Conservation (phyloP, 148 eudicot species). For the Dianthus caryophyllus region DNA sequence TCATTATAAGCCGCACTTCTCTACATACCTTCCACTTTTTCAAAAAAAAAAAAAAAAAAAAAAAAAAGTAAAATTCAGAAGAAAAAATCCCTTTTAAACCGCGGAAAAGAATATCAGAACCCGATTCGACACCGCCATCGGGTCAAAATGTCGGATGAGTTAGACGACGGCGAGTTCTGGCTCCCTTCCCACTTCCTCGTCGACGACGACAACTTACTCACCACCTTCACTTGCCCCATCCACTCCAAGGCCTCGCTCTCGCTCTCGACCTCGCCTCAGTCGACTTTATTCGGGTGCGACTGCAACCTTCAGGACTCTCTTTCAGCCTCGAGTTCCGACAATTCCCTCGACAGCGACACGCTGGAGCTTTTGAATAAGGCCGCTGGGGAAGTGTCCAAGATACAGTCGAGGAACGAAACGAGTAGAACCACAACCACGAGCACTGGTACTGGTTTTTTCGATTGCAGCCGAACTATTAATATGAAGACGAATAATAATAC, state of each 20-base stretch:
- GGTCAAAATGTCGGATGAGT: conserved; percentile 34
- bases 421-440: conserved; percentile 4
- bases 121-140: not conserved
- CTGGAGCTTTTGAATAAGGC: conserved; percentile 46
- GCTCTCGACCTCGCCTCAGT: conserved; percentile 55
- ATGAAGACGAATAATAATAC: conserved; percentile 1
- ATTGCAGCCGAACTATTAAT: conserved; percentile 24
- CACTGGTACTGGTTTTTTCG: conserved; percentile 28
- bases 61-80: no score
- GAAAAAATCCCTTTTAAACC: no score
- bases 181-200: conserved; percentile 62
- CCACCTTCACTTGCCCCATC: conserved; percentile 31
- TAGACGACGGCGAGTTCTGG: conserved; percentile 61
- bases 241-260: conserved; percentile 9
- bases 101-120: no score
- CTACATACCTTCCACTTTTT: no score
- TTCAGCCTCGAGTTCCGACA: conserved; percentile 15
- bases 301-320: conserved; percentile 20
- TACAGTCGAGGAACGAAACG: conserved; percentile 25
- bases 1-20: no score
- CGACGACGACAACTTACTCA: conserved; percentile 61
- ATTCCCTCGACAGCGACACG: conserved; percentile 21
- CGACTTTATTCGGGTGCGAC: conserved; percentile 37
- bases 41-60: no score
- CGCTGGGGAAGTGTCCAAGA: conserved; percentile 55